Evolutionary conservation across 192 early-diverging fungal species (phyloP).

Genomic region (Lobulomyces angularis): DNA sequence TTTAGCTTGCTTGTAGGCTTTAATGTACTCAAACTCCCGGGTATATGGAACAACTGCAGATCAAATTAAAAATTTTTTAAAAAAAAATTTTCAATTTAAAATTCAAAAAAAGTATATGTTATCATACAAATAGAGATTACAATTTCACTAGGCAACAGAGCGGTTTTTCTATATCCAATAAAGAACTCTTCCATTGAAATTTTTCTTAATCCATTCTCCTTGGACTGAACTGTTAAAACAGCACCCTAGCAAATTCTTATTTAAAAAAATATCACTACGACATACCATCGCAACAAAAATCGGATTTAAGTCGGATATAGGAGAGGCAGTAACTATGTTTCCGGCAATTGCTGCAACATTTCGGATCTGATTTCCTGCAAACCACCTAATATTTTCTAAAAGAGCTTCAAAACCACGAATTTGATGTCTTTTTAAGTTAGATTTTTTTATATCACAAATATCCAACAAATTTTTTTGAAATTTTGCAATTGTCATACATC

Average conservation of each 20-base stretch:
- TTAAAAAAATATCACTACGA: constrained; percentile 3
- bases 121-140: constrained; percentile 40
- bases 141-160: constrained; percentile 50
- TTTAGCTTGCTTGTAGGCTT: constrained; percentile 78
- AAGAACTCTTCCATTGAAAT: constrained; percentile 64
- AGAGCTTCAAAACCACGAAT: constrained; percentile 52
- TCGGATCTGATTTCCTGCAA: constrained; percentile 76
- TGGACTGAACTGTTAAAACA: constrained; percentile 31
- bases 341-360: constrained; percentile 77
- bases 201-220: constrained; percentile 20
- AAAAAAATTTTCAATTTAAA: constrained; percentile 6
- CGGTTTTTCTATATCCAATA: constrained; percentile 69
- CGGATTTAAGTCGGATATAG: constrained; percentile 81
- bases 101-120: neutral
- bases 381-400: constrained; percentile 60
- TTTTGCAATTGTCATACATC: constrained; percentile 25
- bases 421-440: constrained; percentile 8
- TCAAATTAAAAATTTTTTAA: constrained; percentile 3
- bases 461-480: constrained; percentile 15
- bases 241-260: constrained; percentile 19
- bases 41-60: constrained; percentile 47
- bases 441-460: constrained; percentile 1
- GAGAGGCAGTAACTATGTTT: constrained; percentile 77
- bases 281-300: constrained; percentile 57
- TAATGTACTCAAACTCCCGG: constrained; percentile 38